These are phyloP conservation scores for Flueggea neowawraea DNA, from an alignment of 441 rosid species.

Conservation along the genomic window DNA sequence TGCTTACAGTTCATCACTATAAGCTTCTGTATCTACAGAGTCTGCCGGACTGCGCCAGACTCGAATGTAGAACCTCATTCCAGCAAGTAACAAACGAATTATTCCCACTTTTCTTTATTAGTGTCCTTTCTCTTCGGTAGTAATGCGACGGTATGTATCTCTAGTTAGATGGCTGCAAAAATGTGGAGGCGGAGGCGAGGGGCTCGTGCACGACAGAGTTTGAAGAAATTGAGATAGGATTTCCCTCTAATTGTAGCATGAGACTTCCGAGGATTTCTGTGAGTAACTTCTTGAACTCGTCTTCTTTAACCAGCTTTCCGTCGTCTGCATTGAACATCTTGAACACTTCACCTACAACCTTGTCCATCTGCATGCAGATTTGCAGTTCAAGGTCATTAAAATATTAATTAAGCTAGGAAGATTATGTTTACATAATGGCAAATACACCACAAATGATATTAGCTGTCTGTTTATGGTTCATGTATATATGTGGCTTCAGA, in stretches of 20 bases:
- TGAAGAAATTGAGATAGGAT: constrained; percentile 60
- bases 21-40: no score
- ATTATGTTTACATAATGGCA: neutral
- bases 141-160: neutral
- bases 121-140: neutral
- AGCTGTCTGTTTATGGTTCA: no score
- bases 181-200: constrained; percentile 48
- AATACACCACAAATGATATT: no score
- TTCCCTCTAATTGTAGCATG: constrained; percentile 85
- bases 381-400: neutral
- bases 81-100: neutral
- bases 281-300: constrained; percentile 76
- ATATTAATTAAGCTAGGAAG: neutral
- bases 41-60: no score
- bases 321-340: constrained; percentile 70
- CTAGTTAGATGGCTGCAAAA: constrained; percentile 42
- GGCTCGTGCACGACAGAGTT: constrained; percentile 97
- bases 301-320: constrained; percentile 73
- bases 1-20: no score
- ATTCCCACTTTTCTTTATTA: neutral
- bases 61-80: neutral
- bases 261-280: constrained; percentile 71
- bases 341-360: constrained; percentile 43
- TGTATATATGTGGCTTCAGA: no score
- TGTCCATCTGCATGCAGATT: constrained; percentile 58